These are phyloP conservation scores for Bruguiera sexangula DNA, from an alignment of 345 rosid genomes.

Conservation along the genomic window DNA sequence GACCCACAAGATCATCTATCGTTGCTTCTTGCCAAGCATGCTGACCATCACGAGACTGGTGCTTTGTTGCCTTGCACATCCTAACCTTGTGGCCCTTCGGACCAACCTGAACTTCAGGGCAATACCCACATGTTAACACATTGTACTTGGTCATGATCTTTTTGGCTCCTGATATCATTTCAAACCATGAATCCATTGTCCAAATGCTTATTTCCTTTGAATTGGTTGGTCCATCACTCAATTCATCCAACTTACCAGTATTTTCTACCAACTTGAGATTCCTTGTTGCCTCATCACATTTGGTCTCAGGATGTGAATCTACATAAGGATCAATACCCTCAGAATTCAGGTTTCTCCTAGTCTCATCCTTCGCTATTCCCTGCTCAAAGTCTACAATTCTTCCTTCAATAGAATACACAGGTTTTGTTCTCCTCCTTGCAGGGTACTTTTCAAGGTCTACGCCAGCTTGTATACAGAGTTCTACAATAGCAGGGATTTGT, in stretches of 20 bases:
- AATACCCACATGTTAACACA: slow-evolving; percentile 52
- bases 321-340: slow-evolving; percentile 1
- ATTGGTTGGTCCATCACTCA: slow-evolving; percentile 17
- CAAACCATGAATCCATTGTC: slow-evolving; percentile 47
- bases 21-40: slow-evolving; percentile 60
- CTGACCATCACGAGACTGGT: slow-evolving; percentile 60
- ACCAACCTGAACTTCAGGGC: slow-evolving; percentile 48
- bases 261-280: slow-evolving; percentile 11
- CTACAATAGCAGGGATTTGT: slow-evolving; percentile 65
- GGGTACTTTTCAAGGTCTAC: slow-evolving; percentile 63
- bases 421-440: slow-evolving; percentile 64
- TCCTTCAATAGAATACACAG: slow-evolving; percentile 85
- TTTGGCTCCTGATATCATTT: slow-evolving; percentile 37
- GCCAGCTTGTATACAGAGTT: slow-evolving; percentile 85
- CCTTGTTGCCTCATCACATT: slow-evolving; percentile 13
- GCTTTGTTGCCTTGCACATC: slow-evolving; percentile 49
- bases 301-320: slow-evolving; percentile 10
- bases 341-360: not conserved
- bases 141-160: slow-evolving; percentile 41
- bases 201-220: slow-evolving; percentile 42
- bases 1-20: slow-evolving; percentile 45
- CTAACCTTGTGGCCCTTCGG: slow-evolving; percentile 51
- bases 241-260: slow-evolving; percentile 7
- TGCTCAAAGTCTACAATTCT: slow-evolving; percentile 80
- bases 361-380: slow-evolving; percentile 18